Base-by-base conservation (phyloP, 202 grass and related monocot genomes). In the Brachypodium distachyon region DNA sequence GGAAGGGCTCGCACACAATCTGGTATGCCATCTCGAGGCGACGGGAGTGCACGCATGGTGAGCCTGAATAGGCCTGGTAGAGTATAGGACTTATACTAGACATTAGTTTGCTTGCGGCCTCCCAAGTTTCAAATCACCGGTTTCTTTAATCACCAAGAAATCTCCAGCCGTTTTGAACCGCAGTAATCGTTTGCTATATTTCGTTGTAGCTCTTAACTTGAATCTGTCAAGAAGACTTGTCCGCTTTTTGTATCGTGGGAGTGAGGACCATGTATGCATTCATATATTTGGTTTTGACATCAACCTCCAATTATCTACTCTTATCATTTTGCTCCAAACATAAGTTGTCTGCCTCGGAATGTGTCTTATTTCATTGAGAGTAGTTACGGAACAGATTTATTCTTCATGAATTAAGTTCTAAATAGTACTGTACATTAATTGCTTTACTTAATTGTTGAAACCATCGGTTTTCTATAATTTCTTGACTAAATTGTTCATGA, bases 61-160 rank as follows among this genome's bases (percentile, higher is more conserved):
- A 94, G 58, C 82, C 87, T 97, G n/a, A 93, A 84, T 74, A 92
- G 81, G 79, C 76, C 72, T 25, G 88, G 57, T 59, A 90, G 89
- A 85, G 64, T 57, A 84, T 97, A 94, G 81, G 40, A 56, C 36
- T n/a, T 41, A 72, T 27, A 8, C 10, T 0, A 63, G 13, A 67
- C 5, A 43, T 32, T 54, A 64, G 44, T 56, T 72, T 72, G 36
- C 13, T 11, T n/a, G 53, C 51, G 10, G 41, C 59, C 49, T 58
- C 19, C 11, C 32, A 52, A 54, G 74, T 67, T 79, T 68, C 38
- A 34, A 79, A 79, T 17, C 80, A 38, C 61, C 54, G 19, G 16
- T 78, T 75, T 49, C 61, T 69, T 42, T 37, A 16, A 55, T 21
- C 52, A 56, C 76, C 67, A 62, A 28, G 26, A 46, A 72, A 19